These are phyloP conservation scores for Lipomyces yarrowii DNA, from an alignment of 1,139 yeast species.

Conservation along the genomic window DNA sequence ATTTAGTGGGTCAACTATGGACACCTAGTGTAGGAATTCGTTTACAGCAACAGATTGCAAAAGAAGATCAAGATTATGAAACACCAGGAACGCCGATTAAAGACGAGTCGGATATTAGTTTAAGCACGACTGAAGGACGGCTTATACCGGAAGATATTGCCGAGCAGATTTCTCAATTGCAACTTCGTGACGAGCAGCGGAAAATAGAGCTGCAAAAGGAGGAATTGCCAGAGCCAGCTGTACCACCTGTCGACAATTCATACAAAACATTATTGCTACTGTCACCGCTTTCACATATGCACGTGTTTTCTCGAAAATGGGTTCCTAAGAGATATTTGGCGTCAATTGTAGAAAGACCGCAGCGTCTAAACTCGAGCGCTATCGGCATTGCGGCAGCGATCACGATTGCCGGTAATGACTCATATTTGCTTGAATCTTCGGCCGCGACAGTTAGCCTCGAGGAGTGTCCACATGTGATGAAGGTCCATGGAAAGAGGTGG, in stretches of 20 bases:
- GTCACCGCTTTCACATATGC: slow-evolving; percentile 48
- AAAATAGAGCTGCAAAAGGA: background rate
- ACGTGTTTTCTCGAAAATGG: slow-evolving; percentile 77
- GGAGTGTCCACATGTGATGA: slow-evolving; percentile 54
- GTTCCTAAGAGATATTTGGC: slow-evolving; percentile 66
- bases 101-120: background rate
- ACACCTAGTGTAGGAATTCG: slow-evolving; percentile 3
- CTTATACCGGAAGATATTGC: slow-evolving; percentile 4
- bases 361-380: slow-evolving; percentile 72
- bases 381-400: slow-evolving; percentile 79
- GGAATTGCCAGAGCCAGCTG: background rate
- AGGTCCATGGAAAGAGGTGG: slow-evolving; percentile 80
- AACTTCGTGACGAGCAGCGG: slow-evolving; percentile 5
- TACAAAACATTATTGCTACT: slow-evolving; percentile 36
- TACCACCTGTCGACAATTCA: slow-evolving; percentile 3
- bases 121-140: background rate
- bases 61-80: background rate
- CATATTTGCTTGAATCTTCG: slow-evolving; percentile 57
- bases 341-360: slow-evolving; percentile 84
- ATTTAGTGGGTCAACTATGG: slow-evolving; percentile 5
- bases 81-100: slow-evolving; percentile 10
- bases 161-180: slow-evolving; percentile 13
- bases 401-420: slow-evolving; percentile 59
- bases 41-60: background rate
- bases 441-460: slow-evolving; percentile 52